A percentile compares a stretch with the other conserved stretches of the same genome.
These are phyloP conservation scores for Malus sylvestris DNA, from an alignment of 306 rosid genomes.

Conservation along the genomic window DNA sequence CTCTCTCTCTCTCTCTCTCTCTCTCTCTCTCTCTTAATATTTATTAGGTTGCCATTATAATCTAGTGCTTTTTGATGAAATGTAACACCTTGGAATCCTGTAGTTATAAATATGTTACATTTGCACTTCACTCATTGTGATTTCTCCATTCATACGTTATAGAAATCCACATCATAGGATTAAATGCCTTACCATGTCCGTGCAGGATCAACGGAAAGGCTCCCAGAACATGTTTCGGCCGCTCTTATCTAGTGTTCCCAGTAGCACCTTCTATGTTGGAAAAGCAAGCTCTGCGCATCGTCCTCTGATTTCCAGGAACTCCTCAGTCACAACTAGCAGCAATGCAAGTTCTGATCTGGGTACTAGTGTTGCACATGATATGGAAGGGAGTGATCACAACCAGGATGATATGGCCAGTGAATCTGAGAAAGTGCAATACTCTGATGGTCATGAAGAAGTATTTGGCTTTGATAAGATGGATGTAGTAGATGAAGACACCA, in stretches of 20 bases:
- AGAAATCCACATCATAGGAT: conserved; percentile 12
- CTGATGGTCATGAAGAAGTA: conserved; percentile 57
- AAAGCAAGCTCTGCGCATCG: conserved; percentile 54
- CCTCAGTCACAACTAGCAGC: conserved; percentile 70
- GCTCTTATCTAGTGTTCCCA: conserved; percentile 83
- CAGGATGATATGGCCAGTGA: conserved; percentile 55
- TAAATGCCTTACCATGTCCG: conserved; percentile 2
- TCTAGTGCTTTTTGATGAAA: background rate
- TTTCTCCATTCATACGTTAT: background rate
- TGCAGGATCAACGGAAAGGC: conserved; percentile 68
- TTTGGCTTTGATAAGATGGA: conserved; percentile 71
- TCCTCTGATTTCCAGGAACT: conserved; percentile 70
- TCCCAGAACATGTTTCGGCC: conserved; percentile 91
- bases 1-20: background rate
- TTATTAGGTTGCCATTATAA: background rate
- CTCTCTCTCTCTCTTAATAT: background rate
- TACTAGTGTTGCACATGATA: conserved; percentile 42
- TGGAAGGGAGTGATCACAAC: conserved; percentile 58
- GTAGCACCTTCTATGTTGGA: conserved; percentile 64
- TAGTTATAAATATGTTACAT: background rate
- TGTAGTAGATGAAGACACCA: conserved; percentile 32
- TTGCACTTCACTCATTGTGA: background rate
- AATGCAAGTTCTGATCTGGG: conserved; percentile 66
- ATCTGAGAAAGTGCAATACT: conserved; percentile 40
- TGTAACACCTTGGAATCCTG: background rate